phyloP scores from a whole-genome alignment of 2,329 filamentous ascomycete species.

The Whalleya microplaca region DNA sequence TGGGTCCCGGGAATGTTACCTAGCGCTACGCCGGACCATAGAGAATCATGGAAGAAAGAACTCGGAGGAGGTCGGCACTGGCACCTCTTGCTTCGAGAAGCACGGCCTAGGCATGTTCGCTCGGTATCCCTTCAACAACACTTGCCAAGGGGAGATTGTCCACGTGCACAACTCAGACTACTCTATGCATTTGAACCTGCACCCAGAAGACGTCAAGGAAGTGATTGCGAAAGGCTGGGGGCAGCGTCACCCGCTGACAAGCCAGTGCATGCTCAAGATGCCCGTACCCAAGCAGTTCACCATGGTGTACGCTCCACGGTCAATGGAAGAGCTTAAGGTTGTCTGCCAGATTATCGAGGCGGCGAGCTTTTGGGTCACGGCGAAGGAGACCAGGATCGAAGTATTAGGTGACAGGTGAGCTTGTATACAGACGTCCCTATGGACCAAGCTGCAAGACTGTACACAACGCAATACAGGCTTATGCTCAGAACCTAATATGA shows the following conservation, averaged over 20 bases:
- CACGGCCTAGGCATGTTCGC: conserved; percentile 79
- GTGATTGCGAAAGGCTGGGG: conserved; percentile 80
- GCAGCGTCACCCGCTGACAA: conserved; percentile 69
- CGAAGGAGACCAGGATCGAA: conserved; percentile 47
- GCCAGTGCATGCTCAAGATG: conserved; percentile 62
- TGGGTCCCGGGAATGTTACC: conserved; percentile 57
- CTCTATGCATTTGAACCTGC: conserved; percentile 78
- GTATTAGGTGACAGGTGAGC: conserved; percentile 5
- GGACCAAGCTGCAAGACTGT: not conserved
- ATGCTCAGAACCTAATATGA: not conserved
- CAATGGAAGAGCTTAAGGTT: conserved; percentile 65
- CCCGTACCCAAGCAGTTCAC: conserved; percentile 77
- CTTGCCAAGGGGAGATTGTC: conserved; percentile 79
- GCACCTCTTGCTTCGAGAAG: conserved; percentile 79
- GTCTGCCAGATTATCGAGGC: conserved; percentile 74
- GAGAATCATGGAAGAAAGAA: conserved; percentile 51
- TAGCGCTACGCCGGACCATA: conserved; percentile 57
- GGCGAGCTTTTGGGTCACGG: conserved; percentile 68
- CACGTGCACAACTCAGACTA: conserved; percentile 80
- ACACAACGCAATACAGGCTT: not conserved
- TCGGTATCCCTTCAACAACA: conserved; percentile 65
- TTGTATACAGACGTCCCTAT: not conserved
- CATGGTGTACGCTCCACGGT: conserved; percentile 79
- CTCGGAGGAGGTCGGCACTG: conserved; percentile 58
- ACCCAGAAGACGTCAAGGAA: conserved; percentile 74